Base-by-base conservation (phyloP, 179 eudicot species). In the Actinidia polygama region DNA sequence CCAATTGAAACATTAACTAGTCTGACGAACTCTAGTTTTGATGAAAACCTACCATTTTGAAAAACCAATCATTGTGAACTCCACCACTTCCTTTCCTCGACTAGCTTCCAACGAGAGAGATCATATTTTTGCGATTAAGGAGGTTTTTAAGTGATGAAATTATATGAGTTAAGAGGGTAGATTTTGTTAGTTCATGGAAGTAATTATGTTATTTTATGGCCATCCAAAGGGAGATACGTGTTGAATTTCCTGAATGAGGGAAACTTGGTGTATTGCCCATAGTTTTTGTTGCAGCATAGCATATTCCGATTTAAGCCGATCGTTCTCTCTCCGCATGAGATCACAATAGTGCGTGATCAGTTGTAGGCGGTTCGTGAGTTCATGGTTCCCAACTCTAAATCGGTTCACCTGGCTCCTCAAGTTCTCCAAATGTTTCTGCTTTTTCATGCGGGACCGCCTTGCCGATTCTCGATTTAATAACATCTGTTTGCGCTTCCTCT, bases 401-500 rank as follows among this genome's bases (percentile, higher is more conserved):
- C 86, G 87, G 87, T 86, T 90, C 87, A 79, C 87, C 54, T 87
- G 87, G 85, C 81, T 84, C 90, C 89, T 88, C 87, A 93, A 24
- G 75, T 89, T 89, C 82, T 93, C 97, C 88, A 95, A 44, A 62
- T 93, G 98, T 66, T 71, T 89, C 88, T 90, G 93, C 85, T 93
- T 95, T 78, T 96, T 83, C 96, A 90, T 84, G 53, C 98, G 88
- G 46, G 98, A 95, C 86, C 98, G 86, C 87, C 90, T 85, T 0
- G 98, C 98, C 46, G 98, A 95, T 73, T 91, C 96, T 72, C 96
- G 90, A 86, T 95, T 95, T 5, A 98, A 95, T 73, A 89, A 44
- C 98, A 86, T 92, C 69, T 98, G 89, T 83, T 88, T 91, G 7
- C 85, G 92, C 90, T 89, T 92, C 10, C 92, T 74, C 73, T 94